Evolutionary conservation across 2,329 filamentous ascomycete genomes (phyloP), one percentile per base, ranked within the genome.

Genomic region (Ustilaginoidea virens): DNA sequence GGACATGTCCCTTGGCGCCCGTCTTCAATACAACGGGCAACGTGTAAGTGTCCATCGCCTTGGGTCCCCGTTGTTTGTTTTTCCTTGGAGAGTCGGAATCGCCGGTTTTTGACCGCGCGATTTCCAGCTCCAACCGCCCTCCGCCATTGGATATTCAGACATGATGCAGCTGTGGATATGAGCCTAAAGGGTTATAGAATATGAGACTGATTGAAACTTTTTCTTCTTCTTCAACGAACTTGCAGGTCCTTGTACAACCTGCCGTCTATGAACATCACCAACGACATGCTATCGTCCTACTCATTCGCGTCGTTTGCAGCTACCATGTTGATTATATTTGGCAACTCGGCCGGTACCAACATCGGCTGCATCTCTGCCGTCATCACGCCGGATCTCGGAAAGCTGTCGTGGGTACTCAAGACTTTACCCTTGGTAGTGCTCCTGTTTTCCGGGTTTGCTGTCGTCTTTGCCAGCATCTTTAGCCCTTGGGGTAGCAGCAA

Each of bases 401-500:
- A 54, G 7, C 56, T 92, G 20, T 64, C 68, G n/a, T 70, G 68
- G 51, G 61, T 81, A 24, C 52, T 93, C 27, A 71, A 66, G 31
- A 90, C 80, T 47, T 53, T 93, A 4, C 87, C 90, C 1, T 64
- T 87, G 15, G 61, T 78, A 3, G 70, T 94, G 15, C 63, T 98
- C 18, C 57, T 87, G 3, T 62, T 87, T 23, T 81, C 92, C 25
- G 90, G 74, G 2, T 53, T 85, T 33, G 83, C 86, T 10, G 93
- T 87, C 5, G 61, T 86, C 20, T 74, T 83, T 39, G 85, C 90
- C 3, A 80, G 74, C 28, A 81, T 92, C 21, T 87, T 74, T 48
- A 94, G 86, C 46, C 90, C 90, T 0, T 98, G 90, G 87, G 90
- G 90, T 13, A 81, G 83, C 2, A 73, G 73, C 6, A 80, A 98